These are phyloP conservation scores for Ceratocystis harringtonii DNA, from an alignment of 2,329 filamentous ascomycete species.

Conservation along the genomic window DNA sequence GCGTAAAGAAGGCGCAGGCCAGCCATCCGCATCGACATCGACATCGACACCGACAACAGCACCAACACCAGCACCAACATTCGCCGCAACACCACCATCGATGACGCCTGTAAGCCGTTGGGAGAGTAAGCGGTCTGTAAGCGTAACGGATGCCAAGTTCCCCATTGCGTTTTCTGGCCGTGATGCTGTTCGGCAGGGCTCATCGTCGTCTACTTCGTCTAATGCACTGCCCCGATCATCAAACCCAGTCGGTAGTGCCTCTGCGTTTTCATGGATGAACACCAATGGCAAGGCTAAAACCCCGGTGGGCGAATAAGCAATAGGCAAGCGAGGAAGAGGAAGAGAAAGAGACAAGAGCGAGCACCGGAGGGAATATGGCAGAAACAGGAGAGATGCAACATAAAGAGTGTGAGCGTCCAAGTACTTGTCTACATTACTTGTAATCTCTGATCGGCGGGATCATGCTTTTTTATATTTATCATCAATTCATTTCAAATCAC, in stretches of 20 bases:
- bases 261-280: conserved; percentile 88
- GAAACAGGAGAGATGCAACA: not conserved
- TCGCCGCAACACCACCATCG: not conserved
- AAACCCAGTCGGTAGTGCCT: conserved; percentile 84
- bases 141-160: conserved; percentile 11
- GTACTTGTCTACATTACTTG: not conserved
- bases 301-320: conserved; percentile 6
- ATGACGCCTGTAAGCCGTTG: conserved; percentile 6
- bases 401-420: not conserved
- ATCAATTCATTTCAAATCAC: conserved; percentile 2
- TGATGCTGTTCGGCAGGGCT: conserved; percentile 39
- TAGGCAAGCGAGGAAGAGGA: not conserved
- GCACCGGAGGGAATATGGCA: not conserved
- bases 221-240: conserved; percentile 38
- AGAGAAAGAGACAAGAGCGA: not conserved
- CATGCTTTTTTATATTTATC: not conserved
- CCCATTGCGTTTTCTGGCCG: conserved; percentile 28
- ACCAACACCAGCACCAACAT: not conserved
- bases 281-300: conserved; percentile 30
- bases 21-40: not conserved
- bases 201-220: conserved; percentile 17
- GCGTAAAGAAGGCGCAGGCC: conserved; percentile 8
- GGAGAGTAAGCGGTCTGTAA: conserved; percentile 19
- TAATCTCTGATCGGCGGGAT: not conserved
- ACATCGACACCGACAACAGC: not conserved